Conservation (phyloP, 495 filamentous ascomycete genomes). For the Penicillium atrosanguineum region DNA sequence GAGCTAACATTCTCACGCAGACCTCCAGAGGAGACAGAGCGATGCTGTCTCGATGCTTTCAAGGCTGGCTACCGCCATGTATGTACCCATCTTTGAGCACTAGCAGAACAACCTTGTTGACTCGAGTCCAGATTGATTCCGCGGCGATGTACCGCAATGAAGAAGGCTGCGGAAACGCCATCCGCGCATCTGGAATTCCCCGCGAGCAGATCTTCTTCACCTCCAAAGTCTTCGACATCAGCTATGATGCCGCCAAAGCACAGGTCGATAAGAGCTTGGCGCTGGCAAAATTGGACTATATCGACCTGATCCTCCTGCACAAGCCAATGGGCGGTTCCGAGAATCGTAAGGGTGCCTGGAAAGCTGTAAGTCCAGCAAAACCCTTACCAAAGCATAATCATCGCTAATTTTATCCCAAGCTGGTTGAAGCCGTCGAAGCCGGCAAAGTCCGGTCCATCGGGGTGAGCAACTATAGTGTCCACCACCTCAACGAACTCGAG, state of each 20-base stretch:
- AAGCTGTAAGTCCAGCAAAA: constrained; percentile 31
- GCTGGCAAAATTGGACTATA: constrained; percentile 54
- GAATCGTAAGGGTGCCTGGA: constrained; percentile 60
- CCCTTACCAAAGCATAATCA: not conserved
- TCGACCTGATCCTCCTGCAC: constrained; percentile 67
- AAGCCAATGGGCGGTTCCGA: constrained; percentile 61
- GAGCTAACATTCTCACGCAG: constrained; percentile 3
- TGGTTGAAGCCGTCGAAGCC: constrained; percentile 61
- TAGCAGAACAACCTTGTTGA: not conserved
- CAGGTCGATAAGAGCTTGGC: constrained; percentile 56
- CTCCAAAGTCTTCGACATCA: constrained; percentile 58
- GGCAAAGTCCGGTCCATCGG: constrained; percentile 60
- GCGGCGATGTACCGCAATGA: constrained; percentile 66
- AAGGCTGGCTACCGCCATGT: constrained; percentile 67
- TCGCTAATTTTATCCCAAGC: constrained; percentile 6
- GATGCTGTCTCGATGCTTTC: constrained; percentile 50
- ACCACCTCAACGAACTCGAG: constrained; percentile 63
- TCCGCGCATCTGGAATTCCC: constrained; percentile 42
- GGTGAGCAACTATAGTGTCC: constrained; percentile 66
- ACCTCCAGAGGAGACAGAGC: constrained; percentile 4
- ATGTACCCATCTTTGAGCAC: constrained; percentile 5
- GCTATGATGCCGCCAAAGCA: constrained; percentile 54
- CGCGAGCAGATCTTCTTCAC: constrained; percentile 67
- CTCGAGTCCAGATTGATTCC: constrained; percentile 48
- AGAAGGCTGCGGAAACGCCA: constrained; percentile 55